Percentiles rank a stretch among this genome's conserved stretches.
Conservation (phyloP, 139 green algal species). For the Coelastrella sp. region DNA sequence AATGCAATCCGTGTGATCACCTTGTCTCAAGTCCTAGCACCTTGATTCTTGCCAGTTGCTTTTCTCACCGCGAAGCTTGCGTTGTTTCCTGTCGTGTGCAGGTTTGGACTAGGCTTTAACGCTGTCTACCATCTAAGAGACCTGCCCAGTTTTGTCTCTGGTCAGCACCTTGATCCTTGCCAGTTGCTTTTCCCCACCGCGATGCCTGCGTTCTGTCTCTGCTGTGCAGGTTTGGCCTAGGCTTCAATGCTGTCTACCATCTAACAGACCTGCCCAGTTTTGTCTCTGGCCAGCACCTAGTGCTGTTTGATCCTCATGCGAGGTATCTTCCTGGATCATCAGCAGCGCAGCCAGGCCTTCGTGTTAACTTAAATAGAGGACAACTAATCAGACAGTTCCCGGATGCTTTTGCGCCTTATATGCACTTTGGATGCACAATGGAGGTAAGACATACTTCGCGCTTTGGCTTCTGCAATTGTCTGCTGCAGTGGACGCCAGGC, state of each 20-base stretch:
- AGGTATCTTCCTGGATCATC: constrained; percentile 65
- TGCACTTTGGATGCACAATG: constrained; percentile 78
- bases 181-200: too few relatives aligned
- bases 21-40: too few relatives aligned
- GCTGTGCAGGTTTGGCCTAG: constrained; percentile 59
- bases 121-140: constrained; percentile 87
- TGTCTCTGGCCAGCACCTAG: constrained; percentile 79
- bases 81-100: too few relatives aligned
- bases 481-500: constrained; percentile 25
- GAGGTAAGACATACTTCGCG: neutral
- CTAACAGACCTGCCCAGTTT: constrained; percentile 86
- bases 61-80: neutral
- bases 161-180: constrained; percentile 62
- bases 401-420: constrained; percentile 78
- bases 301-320: constrained; percentile 88
- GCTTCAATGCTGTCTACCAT: constrained; percentile 88
- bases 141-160: constrained; percentile 81
- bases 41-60: too few relatives aligned
- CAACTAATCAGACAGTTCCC: constrained; percentile 80
- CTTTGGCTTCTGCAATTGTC: neutral
- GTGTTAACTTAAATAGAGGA: constrained; percentile 73
- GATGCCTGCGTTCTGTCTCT: neutral
- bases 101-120: constrained; percentile 80
- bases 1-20: too few relatives aligned
- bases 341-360: constrained; percentile 63